Evolutionary conservation across 352 stramenopile genomes (phyloP).

Genomic region (Globisporangium middletonii): DNA sequence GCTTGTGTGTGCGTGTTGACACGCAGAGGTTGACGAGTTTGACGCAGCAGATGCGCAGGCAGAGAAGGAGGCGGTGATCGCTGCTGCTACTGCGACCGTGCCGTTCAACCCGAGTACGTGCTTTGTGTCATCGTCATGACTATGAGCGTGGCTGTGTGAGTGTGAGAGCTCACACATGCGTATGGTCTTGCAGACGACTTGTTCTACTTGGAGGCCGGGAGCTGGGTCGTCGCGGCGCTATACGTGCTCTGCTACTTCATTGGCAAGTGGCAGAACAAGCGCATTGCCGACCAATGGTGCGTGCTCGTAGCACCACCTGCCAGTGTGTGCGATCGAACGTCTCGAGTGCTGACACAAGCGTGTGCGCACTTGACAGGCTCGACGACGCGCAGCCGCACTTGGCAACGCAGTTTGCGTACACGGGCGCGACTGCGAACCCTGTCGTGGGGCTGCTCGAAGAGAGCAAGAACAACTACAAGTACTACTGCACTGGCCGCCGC

Average conservation of each 20-base stretch:
- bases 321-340: background rate
- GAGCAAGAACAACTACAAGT: slow-evolving; percentile 76
- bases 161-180: background rate
- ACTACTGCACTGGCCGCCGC: slow-evolving; percentile 76
- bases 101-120: slow-evolving; percentile 16
- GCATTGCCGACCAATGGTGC: slow-evolving; percentile 61
- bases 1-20: slow-evolving; percentile 1
- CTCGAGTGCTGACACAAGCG: background rate
- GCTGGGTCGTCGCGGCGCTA: slow-evolving; percentile 36
- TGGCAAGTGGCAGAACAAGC: slow-evolving; percentile 60
- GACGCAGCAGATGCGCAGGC: slow-evolving; percentile 26
- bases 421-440: slow-evolving; percentile 47
- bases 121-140: background rate
- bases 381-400: slow-evolving; percentile 59
- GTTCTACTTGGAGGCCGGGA: slow-evolving; percentile 41
- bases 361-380: slow-evolving; percentile 22
- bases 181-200: slow-evolving; percentile 25
- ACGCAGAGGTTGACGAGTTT: slow-evolving; percentile 34
- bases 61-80: slow-evolving; percentile 11
- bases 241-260: slow-evolving; percentile 60
- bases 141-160: background rate
- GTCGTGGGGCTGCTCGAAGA: slow-evolving; percentile 63
- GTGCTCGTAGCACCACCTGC: background rate
- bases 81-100: slow-evolving; percentile 1
- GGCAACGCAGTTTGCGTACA: slow-evolving; percentile 72